Base-by-base conservation (phyloP, 2,329 filamentous ascomycete species). In the Paracoccidioides lutzii region DNA sequence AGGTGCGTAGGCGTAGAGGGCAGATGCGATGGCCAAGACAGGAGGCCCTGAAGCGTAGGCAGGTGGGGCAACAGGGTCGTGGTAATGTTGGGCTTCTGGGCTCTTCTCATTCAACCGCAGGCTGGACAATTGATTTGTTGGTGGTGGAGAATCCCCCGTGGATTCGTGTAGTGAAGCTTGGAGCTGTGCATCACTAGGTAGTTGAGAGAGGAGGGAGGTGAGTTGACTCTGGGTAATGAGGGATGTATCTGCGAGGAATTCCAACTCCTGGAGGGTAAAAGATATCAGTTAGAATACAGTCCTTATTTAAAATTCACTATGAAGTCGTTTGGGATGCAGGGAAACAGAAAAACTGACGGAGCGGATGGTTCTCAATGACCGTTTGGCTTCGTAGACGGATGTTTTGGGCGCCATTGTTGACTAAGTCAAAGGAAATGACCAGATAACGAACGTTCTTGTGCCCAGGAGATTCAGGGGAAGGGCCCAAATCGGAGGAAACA, bases 341-440 rank as follows among this genome's bases (percentile, higher is more conserved):
- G 57, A 56, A 46, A 54, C 55, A 10, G 38, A 57, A 55, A 46
- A 53, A 69, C 81, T 64, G 76, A 90, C 89, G 67, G 85, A 89
- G 75, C 89, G 90, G 76, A 95, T 90, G 66, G 82, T 85, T 61
- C 89, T 85, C 67, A 95, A 82, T 67, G 88, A 90, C 74, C 89
- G 82, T 76, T 91, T 93, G 73, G 85, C 82, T 79, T 82, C 81
- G 58, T 75, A 72, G 58, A 65, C 60, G 59, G 71, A 66, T 51
- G 60, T 66, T 50, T 67, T 62, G 55, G 63, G 61, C 55, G 69
- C 65, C 69, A 72, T 72, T 59, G 52, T 43, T 22, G 52, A 45
- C 46, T 8, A 46, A 33, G 7, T 37, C 8, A 49, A 14, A 33
- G 14, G 48, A 2, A 33, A 40, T 5, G 37, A 53, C 32, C 40